Evolutionary conservation across 78 protist species (phyloP).

Genomic region (Planoprotostelium fungivorum): DNA sequence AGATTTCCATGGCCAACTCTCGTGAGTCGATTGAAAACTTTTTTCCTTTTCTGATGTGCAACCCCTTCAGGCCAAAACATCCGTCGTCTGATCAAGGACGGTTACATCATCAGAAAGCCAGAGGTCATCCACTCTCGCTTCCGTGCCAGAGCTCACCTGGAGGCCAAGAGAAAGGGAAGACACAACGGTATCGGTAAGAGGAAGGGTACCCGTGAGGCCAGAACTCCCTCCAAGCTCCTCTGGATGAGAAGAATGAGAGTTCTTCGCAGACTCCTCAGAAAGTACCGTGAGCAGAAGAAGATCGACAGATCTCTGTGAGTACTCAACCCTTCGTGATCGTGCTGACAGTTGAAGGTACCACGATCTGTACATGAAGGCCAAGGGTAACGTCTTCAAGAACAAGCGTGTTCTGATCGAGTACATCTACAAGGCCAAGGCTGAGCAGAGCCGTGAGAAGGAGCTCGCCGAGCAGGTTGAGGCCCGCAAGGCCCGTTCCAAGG

Average conservation of each 20-base stretch:
- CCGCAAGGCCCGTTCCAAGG: conserved; percentile 71
- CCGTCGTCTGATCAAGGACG: conserved; percentile 90
- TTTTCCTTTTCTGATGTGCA: not conserved
- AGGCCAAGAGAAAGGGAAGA: conserved; percentile 88
- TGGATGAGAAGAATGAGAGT: conserved; percentile 99
- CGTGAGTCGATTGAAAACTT: conserved; percentile 61
- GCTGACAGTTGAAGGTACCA: conserved; percentile 72
- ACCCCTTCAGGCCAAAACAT: conserved; percentile 48
- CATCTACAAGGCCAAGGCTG: conserved; percentile 91
- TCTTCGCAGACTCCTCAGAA: conserved; percentile 94
- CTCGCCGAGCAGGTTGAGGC: conserved; percentile 95
- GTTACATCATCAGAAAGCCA: conserved; percentile 93
- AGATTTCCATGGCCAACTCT: conserved; percentile 96
- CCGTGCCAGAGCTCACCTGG: conserved; percentile 74
- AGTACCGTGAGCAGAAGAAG: conserved; percentile 96
- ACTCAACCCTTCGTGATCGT: not conserved
- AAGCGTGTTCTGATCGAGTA: conserved; percentile 96
- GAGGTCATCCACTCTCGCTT: conserved; percentile 86
- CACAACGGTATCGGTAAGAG: conserved; percentile 96
- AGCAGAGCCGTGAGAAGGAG: conserved; percentile 73
- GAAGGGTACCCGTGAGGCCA: conserved; percentile 97
- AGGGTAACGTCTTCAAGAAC: conserved; percentile 99
- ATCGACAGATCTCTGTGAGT: conserved; percentile 85
- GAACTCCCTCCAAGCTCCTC: conserved; percentile 91
- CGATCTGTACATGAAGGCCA: conserved; percentile 90